Base-by-base conservation (phyloP, 2,329 filamentous ascomycete genomes). In the Penicillium sp. region DNA sequence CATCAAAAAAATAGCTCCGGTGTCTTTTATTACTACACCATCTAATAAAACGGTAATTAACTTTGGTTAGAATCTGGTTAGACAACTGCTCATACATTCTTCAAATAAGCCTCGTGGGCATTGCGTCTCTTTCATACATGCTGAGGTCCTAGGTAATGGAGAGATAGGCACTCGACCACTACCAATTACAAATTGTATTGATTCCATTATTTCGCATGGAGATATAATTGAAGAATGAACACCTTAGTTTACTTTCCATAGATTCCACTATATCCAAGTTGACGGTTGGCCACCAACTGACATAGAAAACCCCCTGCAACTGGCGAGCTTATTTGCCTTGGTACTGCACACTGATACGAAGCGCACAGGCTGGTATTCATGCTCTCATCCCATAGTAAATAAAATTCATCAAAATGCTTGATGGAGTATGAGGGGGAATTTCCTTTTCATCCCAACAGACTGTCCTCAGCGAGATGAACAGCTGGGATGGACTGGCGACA, bases 381-480 rank as follows among this genome's bases (percentile, higher is more conserved):
- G 77, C 57, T 84, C 82, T 0, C 66, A 85, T 52, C 49, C 42
- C 1, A 61, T 7, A 0, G 58, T 84, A 16, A 84, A 82, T 60
- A 69, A 77, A 51, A 74, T 85, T 4, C 77, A 83, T 57, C 56
- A 74, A 0, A 86, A 86, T 55, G 74, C 81, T 0, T 62, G 74
- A 28, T 84, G 83, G 82, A 78, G 76, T 3, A 83, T 84, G 77
- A 74, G 76, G 43, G 81, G 81, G 0, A 86, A 85, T 61, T 84
- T 85, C 59, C 62, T 84, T 3, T 76, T 74, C 0, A 69, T 85
- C 0, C 82, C 82, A 0, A 85, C 82, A 0, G 83, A 85, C 61
- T 83, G 81, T 58, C 81, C 81, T 0, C 80, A 83, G 58, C 73
- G 80, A 0, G 80, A 83, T 54, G 81, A 83, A 65, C 72, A 80